A percentile compares a stretch with the other conserved stretches of the same genome.
Conservation (phyloP, 1,284 basidiomycete species). For the Schizophyllum commune region DNA sequence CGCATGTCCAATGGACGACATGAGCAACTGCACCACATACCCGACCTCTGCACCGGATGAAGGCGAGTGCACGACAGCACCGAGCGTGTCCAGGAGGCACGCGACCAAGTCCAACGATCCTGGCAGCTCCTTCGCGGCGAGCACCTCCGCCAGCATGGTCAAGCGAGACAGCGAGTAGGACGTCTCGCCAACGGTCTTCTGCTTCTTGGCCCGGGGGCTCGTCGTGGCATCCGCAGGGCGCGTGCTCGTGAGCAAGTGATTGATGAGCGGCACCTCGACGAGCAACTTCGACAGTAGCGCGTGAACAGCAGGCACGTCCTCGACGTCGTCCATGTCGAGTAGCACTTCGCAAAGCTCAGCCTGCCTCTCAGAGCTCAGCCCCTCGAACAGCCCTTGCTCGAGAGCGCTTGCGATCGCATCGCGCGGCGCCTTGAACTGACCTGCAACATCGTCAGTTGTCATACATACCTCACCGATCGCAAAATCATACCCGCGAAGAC, state of each 20-base stretch:
- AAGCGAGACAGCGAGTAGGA: constrained; percentile 40
- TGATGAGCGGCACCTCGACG: constrained; percentile 43
- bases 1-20: constrained; percentile 72
- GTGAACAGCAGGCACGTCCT: background rate
- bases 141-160: constrained; percentile 63
- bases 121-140: constrained; percentile 55
- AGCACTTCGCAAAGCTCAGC: constrained; percentile 47
- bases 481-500: background rate
- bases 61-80: constrained; percentile 52
- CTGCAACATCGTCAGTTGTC: constrained; percentile 9
- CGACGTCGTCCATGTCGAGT: constrained; percentile 35
- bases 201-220: constrained; percentile 49
- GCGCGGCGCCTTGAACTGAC: constrained; percentile 30
- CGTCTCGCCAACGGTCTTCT: constrained; percentile 37
- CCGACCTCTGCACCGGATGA: constrained; percentile 52
- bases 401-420: constrained; percentile 15
- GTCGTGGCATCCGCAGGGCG: constrained; percentile 31
- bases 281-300: constrained; percentile 15
- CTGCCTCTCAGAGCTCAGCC: constrained; percentile 45
- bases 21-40: constrained; percentile 82
- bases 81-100: constrained; percentile 69
- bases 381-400: constrained; percentile 43
- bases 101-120: constrained; percentile 69
- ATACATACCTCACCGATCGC: background rate
- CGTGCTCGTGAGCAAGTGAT: constrained; percentile 50